These are phyloP conservation scores for Dothiorella sarmentorum DNA, from an alignment of 2,329 filamentous ascomycete species.

Conservation along the genomic window DNA sequence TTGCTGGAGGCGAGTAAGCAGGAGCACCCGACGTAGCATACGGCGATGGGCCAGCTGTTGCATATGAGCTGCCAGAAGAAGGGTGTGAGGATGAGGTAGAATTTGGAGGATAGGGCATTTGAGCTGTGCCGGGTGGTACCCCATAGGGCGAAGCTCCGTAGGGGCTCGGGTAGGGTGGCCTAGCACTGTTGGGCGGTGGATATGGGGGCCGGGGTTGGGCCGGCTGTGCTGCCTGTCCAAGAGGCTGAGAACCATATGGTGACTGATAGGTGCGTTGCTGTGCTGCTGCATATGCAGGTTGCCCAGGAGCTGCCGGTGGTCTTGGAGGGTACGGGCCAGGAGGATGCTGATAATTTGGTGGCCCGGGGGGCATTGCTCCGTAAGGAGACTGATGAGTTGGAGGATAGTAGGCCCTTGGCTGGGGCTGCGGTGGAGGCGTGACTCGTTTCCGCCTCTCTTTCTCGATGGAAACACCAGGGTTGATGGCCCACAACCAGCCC, in stretches of 20 bases:
- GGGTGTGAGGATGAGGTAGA: neutral
- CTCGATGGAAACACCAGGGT: slow-evolving; percentile 57
- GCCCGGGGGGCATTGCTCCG: slow-evolving; percentile 4
- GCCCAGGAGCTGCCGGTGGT: slow-evolving; percentile 16
- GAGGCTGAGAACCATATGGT: slow-evolving; percentile 11
- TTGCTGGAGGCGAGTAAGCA: slow-evolving; percentile 1
- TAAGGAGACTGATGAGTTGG: slow-evolving; percentile 12
- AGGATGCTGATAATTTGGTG: slow-evolving; percentile 12
- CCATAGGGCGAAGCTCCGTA: slow-evolving; percentile 14
- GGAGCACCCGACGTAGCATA: neutral
- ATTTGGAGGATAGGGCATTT: slow-evolving; percentile 1
- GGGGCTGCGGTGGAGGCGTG: slow-evolving; percentile 40
- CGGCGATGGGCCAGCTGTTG: slow-evolving; percentile 13
- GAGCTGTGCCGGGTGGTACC: neutral
- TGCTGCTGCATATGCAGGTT: neutral
- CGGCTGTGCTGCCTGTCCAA: slow-evolving; percentile 16
- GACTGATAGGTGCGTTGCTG: slow-evolving; percentile 17
- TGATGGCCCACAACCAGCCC: slow-evolving; percentile 61
- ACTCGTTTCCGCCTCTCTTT: slow-evolving; percentile 55
- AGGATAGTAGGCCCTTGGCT: slow-evolving; percentile 14
- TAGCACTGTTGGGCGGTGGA: slow-evolving; percentile 6
- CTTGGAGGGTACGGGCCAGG: slow-evolving; percentile 12
- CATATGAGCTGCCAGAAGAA: neutral
- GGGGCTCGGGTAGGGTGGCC: slow-evolving; percentile 11
- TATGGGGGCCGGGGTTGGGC: slow-evolving; percentile 5